These are phyloP conservation scores for Dactylellina cionopaga DNA, from an alignment of 2,329 filamentous ascomycete species.

Conservation along the genomic window DNA sequence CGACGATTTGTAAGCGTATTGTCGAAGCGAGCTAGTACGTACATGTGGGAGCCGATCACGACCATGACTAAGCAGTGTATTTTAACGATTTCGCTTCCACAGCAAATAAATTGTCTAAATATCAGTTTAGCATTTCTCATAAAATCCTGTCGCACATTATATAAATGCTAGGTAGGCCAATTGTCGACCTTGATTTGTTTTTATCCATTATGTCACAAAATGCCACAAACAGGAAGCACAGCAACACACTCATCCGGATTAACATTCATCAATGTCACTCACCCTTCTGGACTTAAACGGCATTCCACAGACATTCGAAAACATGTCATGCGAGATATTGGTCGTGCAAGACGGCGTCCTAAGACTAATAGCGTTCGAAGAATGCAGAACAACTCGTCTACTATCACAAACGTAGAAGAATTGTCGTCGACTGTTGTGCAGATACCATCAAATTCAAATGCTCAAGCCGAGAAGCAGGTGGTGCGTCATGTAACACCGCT, in stretches of 20 bases:
- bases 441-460: conserved; percentile 7
- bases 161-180: background rate
- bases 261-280: conserved; percentile 25
- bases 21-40: conserved; percentile 1
- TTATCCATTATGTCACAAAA: background rate
- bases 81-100: background rate
- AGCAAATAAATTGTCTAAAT: background rate
- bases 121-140: background rate
- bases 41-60: background rate
- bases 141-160: background rate
- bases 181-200: background rate
- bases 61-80: conserved; percentile 1
- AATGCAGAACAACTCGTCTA: conserved; percentile 1
- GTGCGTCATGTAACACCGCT: conserved; percentile 1
- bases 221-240: background rate
- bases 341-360: conserved; percentile 14
- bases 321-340: conserved; percentile 28
- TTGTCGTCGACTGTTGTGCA: background rate
- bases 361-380: background rate
- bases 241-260: background rate
- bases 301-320: conserved; percentile 29
- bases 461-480: conserved; percentile 1
- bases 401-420: background rate
- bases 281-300: conserved; percentile 15
- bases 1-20: conserved; percentile 1